Evolutionary conservation across 805 yeast genomes (phyloP), one percentile per base, ranked within the genome.

Genomic region (Ogataea pilisensis): DNA sequence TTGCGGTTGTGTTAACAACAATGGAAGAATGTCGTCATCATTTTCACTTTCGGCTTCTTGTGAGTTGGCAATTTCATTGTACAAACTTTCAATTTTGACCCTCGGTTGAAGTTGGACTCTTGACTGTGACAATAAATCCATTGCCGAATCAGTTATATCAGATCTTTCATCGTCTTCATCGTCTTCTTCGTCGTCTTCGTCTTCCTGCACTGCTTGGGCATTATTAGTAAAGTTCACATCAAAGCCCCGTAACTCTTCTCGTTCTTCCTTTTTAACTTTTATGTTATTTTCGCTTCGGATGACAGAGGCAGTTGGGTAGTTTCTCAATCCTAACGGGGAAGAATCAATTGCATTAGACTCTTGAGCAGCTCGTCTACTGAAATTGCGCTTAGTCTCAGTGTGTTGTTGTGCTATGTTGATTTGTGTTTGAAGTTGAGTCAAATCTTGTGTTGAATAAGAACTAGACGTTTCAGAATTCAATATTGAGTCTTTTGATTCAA

Each of bases 31-130:
- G 20, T 21, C 29, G 8, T 18, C 34, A 4, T 30, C 34, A n/a
- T 18, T 29, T 4, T 20, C 34, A 22, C 29, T 29, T 5, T 30
- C 28, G 8, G 12, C 20, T 5, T n/a, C 29, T 34, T 34, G 30
- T 14, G 36, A 34, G 11, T 34, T n/a, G n/a, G 13, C 33, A 12
- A 30, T 21, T 16, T 29, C 34, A 20, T 22, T 29, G 11, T 31
- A 36, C 21, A 49, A 28, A n/a, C 40, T 29, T 9, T 35, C 41
- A 8, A 49, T 40, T 18, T 27, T 33, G 9, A 37, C 41, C 26
- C 48, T 41, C 2, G 50, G 47, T 37, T 44, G 45, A 7, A 24
- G 13, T 31, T 42, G 44, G 11, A 44, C 27, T 31, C 26, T 35
- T 17, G 34, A 34, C 34, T 42, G 44, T 11, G 37, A 35, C 18